Evolutionary conservation across 2,329 filamentous ascomycete species (phyloP).

Genomic region (Purpureocillium lavendulum): DNA sequence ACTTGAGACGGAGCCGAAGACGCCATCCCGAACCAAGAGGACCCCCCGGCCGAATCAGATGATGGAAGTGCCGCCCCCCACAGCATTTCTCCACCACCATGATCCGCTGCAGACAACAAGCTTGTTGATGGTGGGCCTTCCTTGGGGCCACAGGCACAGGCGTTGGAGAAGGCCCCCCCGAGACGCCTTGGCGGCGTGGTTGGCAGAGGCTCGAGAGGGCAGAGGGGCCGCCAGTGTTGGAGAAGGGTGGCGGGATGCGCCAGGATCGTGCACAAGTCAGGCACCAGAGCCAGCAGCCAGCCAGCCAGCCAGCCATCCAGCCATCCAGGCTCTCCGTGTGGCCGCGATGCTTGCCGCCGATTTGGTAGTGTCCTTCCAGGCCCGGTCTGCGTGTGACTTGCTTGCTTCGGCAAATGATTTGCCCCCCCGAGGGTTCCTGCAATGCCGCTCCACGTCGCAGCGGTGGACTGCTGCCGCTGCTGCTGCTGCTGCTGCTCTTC

Average conservation of each 20-base stretch:
- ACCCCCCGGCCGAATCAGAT: slow-evolving; percentile 1
- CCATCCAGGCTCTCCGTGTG: no score
- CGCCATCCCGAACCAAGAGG: not conserved
- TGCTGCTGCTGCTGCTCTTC: no score
- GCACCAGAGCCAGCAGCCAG: not conserved
- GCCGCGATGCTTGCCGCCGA: no score
- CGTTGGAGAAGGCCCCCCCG: no score
- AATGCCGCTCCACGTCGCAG: not conserved
- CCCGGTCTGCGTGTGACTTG: not conserved
- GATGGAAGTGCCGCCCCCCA: not conserved
- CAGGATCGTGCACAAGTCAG: not conserved
- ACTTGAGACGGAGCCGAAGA: not conserved
- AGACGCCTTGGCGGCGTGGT: no score
- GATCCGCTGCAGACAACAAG: not conserved
- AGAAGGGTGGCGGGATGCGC: no score
- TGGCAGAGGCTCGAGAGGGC: no score
- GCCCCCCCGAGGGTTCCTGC: not conserved
- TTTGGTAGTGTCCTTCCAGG: no score
- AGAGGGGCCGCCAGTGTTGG: no score
- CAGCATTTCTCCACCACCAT: not conserved
- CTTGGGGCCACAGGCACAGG: no score
- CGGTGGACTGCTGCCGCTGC: not conserved
- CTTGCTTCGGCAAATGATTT: not conserved
- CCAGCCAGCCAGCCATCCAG: not conserved
- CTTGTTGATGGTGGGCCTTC: no score